Evolutionary conservation across 1,139 yeast species (phyloP), one percentile per base, ranked within the genome.

Genomic region (Taphrina sp.): DNA sequence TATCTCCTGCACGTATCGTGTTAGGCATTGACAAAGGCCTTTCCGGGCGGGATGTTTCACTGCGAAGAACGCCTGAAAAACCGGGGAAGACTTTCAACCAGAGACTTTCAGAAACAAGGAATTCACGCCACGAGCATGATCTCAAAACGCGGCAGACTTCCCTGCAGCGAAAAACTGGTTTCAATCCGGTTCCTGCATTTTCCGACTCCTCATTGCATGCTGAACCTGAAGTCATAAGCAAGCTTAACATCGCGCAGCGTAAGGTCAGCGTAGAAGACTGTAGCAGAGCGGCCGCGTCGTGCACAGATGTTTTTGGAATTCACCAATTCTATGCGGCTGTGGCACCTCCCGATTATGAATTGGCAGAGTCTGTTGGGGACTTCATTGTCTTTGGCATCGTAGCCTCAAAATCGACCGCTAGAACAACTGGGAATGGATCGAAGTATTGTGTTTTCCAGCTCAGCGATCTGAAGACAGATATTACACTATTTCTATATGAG

Each of bases 321-420:
- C 76, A 76, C n/a, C 80, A 80, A 59, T 68, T 83, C 8, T 75
- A 79, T 59, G 85, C 85, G 2, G 81, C 82, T 60, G 81, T 87
- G 1, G 63, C 69, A 37, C 83, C 92, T 3, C 95, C 95, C 0
- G 72, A 77, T 26, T 89, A 77, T 64, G 67, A 70, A 3, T 85
- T 85, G 52, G 95, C 96, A 0, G 70, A 73, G 31, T 83, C 82
- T 14, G 47, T 36, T 63, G 70, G 83, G 12, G 89, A 90, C 65
- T 89, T 87, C 84, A 82, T 84, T 20, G 76, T 84, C 7, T 66
- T 83, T 22, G 96, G 95, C 1, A 75, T 85, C 5, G 72, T 90
- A 0, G 73, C 81, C 3, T 66, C 69, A 31, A 89, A 88, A 65
- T 72, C 81, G 2, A 78, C 75, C 4, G 75, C 84, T 1, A 75